Base-by-base conservation (phyloP, 2,329 filamentous ascomycete genomes). In the Talaromyces atroroseus region DNA sequence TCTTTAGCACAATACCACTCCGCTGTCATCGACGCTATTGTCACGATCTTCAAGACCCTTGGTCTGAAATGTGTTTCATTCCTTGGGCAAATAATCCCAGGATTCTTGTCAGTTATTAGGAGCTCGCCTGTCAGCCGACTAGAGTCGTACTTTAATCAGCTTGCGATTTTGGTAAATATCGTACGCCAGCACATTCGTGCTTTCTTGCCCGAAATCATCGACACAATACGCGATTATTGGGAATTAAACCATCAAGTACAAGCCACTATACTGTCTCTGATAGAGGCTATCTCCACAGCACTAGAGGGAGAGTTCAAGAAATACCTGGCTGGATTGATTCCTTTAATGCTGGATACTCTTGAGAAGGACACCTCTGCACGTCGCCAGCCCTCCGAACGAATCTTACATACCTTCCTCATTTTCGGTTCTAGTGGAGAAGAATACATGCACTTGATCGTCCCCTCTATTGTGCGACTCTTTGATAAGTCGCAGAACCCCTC, bases 381-480 rank as follows among this genome's bases (percentile, higher is more conserved):
- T 66, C 82, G 90, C n/a, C 81, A 84, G 14, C 88, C 91, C 2
- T 95, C 92, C 0, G 91, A 96, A 69, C 87, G 88, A 64, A 92
- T 99, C 3, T 79, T 99, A 23, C 94, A 97, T 68, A 92, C 92
- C 0, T 96, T 99, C 71, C 77, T 99, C 26, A 89, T 99, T 0
- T 99, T 99, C 69, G 95, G 95, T 1, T 87, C 92, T 0, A 97
- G 92, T 66, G 89, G 89, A 11, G 94, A 99, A 70, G 94, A 99
- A 70, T 99, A 99, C 71, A 99, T 99, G 94, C 94, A 99, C 70
- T 80, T 99, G 52, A 97, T 99, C 63, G 90, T 99, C 52, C 94
- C 94, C 0, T 90, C 95, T 36, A 91, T 99, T 66, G 92, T 99
- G 8, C 86, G 88, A 46, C 88, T 96, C 49, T 97, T 99, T 66